phyloP scores from a whole-genome alignment of 495 filamentous ascomycete species.

The Darksidea phi region DNA sequence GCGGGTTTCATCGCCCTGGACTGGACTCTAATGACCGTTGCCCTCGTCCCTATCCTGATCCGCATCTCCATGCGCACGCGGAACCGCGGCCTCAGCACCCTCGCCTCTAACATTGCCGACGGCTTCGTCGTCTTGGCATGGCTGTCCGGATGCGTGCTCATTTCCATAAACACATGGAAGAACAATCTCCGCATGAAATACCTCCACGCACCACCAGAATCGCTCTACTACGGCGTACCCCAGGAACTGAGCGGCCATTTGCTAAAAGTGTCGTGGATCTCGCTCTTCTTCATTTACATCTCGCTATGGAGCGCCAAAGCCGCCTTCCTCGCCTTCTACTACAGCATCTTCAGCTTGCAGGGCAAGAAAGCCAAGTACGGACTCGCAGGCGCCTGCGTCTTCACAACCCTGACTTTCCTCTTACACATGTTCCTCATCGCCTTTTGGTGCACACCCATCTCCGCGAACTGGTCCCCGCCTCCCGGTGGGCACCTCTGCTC shows the following conservation, averaged over 20 bases:
- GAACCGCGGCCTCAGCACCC: constrained; percentile 15
- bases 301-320: constrained; percentile 41
- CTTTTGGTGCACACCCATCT: constrained; percentile 41
- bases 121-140: constrained; percentile 41
- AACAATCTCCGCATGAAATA: constrained; percentile 38
- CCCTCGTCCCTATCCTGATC: constrained; percentile 39
- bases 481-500: constrained; percentile 39
- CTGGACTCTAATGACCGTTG: constrained; percentile 41
- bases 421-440: constrained; percentile 41
- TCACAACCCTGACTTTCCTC: constrained; percentile 40
- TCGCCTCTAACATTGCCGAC: constrained; percentile 37
- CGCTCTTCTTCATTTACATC: constrained; percentile 45
- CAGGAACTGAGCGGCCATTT: constrained; percentile 29
- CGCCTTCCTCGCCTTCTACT: constrained; percentile 43
- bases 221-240: constrained; percentile 36
- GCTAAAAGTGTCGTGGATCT: constrained; percentile 44
- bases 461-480: constrained; percentile 38
- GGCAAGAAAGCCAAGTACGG: constrained; percentile 26
- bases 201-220: constrained; percentile 23
- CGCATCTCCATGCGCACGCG: constrained; percentile 38
- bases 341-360: constrained; percentile 35
- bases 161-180: constrained; percentile 45
- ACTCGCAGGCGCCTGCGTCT: constrained; percentile 33
- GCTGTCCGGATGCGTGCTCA: constrained; percentile 40
- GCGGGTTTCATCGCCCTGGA: constrained; percentile 44